phyloP scores from a whole-genome alignment of 1,139 yeast species.

The Kodamaea arcana region DNA sequence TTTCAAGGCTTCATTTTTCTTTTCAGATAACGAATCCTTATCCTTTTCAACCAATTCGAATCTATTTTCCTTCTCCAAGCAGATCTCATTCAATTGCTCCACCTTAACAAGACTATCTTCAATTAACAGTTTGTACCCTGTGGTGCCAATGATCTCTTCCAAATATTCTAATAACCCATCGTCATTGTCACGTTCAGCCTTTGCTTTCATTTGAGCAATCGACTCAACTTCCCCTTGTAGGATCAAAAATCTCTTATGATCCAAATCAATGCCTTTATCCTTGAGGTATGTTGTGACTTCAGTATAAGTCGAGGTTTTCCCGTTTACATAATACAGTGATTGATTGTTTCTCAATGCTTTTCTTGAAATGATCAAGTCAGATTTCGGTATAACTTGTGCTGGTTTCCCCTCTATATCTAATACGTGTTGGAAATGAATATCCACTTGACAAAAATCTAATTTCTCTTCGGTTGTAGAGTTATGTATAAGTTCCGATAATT shows the following conservation, averaged over 20 bases:
- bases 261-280: constrained; percentile 88
- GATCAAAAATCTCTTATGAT: constrained; percentile 90
- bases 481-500: constrained; percentile 85
- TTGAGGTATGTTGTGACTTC: constrained; percentile 74
- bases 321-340: constrained; percentile 76
- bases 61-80: constrained; percentile 77
- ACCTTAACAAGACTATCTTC: constrained; percentile 60
- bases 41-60: constrained; percentile 79
- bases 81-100: constrained; percentile 70
- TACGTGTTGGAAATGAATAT: constrained; percentile 84
- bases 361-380: constrained; percentile 70
- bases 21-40: constrained; percentile 61
- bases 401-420: constrained; percentile 48
- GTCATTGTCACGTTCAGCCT: constrained; percentile 87
- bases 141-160: constrained; percentile 95
- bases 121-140: constrained; percentile 73
- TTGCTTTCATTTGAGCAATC: constrained; percentile 97
- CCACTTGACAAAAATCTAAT: constrained; percentile 78
- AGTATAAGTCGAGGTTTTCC: constrained; percentile 64
- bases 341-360: constrained; percentile 73
- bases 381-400: constrained; percentile 44
- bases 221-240: constrained; percentile 98
- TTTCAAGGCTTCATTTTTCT: constrained; percentile 65
- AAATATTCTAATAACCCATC: constrained; percentile 92
- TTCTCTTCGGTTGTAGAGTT: constrained; percentile 69